Percentiles rank a stretch among this genome's conserved stretches.
Conservation (phyloP, 441 rosid genomes). For the Adansonia madagascariensis region DNA sequence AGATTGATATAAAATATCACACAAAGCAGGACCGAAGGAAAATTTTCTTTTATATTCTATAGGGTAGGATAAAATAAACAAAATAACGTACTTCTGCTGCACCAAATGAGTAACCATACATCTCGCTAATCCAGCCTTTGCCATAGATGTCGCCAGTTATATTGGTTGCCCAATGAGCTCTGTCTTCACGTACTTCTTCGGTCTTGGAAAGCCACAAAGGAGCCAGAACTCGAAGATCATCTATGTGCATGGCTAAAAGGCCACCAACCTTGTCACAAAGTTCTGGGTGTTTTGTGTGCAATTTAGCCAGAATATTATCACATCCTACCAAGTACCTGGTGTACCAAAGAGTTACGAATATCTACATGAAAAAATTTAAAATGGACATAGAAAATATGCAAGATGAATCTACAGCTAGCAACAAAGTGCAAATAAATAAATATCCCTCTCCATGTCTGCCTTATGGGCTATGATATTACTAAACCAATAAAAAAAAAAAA, state of each 20-base stretch:
- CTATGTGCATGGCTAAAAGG: conserved; percentile 94
- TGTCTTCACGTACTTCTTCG: conserved; percentile 92
- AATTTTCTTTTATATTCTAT: background rate
- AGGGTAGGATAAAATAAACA: conserved; percentile 21
- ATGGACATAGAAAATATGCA: background rate
- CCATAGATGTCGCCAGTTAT: conserved; percentile 94
- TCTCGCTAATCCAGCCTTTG: conserved; percentile 98
- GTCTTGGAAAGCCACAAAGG: conserved; percentile 97
- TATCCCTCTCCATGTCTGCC: background rate
- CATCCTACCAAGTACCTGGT: conserved; percentile 90
- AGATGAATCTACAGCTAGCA: conserved; percentile 21
- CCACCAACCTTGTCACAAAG: conserved; percentile 98
- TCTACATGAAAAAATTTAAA: background rate
- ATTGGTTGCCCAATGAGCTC: conserved; percentile 89
- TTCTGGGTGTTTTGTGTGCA: conserved; percentile 82
- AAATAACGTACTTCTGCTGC: conserved; percentile 78
- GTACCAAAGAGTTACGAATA: conserved; percentile 20
- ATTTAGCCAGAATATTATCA: conserved; percentile 79
- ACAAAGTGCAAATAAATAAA: background rate
- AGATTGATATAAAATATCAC: conserved; percentile 9
- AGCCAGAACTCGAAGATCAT: conserved; percentile 91
- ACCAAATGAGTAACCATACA: conserved; percentile 99
- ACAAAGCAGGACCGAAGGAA: background rate
- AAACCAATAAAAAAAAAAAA: background rate
- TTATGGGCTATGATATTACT: background rate